Conservation (phyloP, 345 rosid genomes). For the Chamaenerion angustifolium region DNA sequence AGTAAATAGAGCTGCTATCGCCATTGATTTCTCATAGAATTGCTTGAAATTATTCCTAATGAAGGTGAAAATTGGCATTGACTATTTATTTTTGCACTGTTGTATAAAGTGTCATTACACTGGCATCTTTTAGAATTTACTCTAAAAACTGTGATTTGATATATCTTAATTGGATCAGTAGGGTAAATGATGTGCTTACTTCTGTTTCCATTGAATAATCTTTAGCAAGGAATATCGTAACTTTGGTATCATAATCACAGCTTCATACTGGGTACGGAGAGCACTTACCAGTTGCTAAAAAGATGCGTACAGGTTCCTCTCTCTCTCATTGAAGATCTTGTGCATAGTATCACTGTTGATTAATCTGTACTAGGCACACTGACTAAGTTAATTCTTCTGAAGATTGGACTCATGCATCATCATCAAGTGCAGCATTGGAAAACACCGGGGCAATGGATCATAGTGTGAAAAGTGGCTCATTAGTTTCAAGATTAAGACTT, state of each 20-base stretch:
- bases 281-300: slow-evolving; percentile 36
- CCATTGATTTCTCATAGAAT: too few species aligned
- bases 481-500: slow-evolving; percentile 70
- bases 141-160: too few species aligned
- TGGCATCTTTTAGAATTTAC: too few species aligned
- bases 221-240: background rate
- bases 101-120: too few species aligned
- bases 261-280: slow-evolving; percentile 67
- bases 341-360: background rate
- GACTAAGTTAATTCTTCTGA: slow-evolving; percentile 1
- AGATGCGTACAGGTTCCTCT: slow-evolving; percentile 30
- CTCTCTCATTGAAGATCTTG: background rate
- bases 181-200: too few species aligned
- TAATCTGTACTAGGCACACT: too few species aligned
- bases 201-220: too few species aligned
- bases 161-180: too few species aligned
- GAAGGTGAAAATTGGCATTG: too few species aligned
- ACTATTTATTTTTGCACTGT: too few species aligned
- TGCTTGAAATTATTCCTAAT: too few species aligned
- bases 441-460: slow-evolving; percentile 23
- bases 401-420: slow-evolving; percentile 11
- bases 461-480: slow-evolving; percentile 36
- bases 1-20: too few species aligned
- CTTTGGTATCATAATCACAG: slow-evolving; percentile 27
- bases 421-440: slow-evolving; percentile 29